phyloP scores from a whole-genome alignment of 176 grass and related monocot species.

The Aegilops speltoides region DNA sequence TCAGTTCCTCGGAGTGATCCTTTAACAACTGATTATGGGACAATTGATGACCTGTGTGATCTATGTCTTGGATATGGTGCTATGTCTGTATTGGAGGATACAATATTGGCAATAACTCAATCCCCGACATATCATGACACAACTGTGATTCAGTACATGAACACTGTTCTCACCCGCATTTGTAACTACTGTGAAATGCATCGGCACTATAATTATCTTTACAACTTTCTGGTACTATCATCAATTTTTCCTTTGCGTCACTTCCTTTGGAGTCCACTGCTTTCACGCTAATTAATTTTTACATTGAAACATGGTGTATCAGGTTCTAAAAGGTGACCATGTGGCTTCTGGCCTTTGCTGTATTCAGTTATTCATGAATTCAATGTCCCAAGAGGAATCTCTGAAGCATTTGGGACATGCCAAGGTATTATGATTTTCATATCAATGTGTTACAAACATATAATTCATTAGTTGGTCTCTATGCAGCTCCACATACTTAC shows the following conservation, averaged over 20 bases:
- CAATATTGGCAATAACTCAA: constrained; percentile 59
- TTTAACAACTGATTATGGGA: constrained; percentile 90
- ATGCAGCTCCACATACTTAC: background rate
- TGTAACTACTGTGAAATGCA: constrained; percentile 97
- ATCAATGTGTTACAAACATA: background rate
- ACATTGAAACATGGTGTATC: constrained; percentile 28
- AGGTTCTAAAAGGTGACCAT: constrained; percentile 94
- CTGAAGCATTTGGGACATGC: constrained; percentile 88
- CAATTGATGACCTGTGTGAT: constrained; percentile 89
- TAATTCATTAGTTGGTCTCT: constrained; percentile 25
- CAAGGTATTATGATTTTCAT: constrained; percentile 49
- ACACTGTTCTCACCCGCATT: constrained; percentile 71
- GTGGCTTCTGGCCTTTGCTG: constrained; percentile 95
- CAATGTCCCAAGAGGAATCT: constrained; percentile 89
- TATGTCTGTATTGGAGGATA: constrained; percentile 75
- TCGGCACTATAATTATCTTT: constrained; percentile 96
- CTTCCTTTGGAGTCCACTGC: constrained; percentile 5
- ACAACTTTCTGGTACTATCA: constrained; percentile 84
- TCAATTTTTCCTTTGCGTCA: constrained; percentile 9
- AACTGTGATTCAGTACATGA: constrained; percentile 61
- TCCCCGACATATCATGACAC: constrained; percentile 56
- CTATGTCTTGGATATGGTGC: constrained; percentile 87
- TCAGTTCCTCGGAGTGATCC: constrained; percentile 67
- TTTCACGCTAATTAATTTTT: constrained; percentile 23
- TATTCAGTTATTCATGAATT: constrained; percentile 92